Conservation (phyloP, 768 basidiomycete species). For the Xanthoconium stramineum region DNA sequence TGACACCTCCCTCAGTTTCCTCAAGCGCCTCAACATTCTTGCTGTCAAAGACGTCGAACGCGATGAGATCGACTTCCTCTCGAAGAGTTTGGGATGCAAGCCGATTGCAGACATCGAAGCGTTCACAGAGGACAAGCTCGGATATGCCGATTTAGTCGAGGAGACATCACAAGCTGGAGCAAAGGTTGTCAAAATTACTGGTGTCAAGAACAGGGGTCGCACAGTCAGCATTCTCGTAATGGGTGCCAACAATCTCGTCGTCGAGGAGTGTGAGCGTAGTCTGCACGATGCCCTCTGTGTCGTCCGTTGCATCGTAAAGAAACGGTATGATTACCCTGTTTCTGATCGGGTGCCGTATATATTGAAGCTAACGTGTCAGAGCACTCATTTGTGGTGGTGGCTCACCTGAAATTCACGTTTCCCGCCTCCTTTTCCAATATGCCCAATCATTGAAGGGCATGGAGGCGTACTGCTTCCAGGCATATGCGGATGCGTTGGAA, state of each 20-base stretch:
- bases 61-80: constrained; percentile 97
- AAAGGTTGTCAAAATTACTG: constrained; percentile 92
- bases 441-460: constrained; percentile 94
- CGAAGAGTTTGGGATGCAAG: constrained; percentile 92
- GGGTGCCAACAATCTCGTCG: constrained; percentile 87
- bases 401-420: constrained; percentile 97
- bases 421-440: constrained; percentile 84
- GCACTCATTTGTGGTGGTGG: constrained; percentile 96
- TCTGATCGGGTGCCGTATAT: not conserved
- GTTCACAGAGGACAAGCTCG: constrained; percentile 97
- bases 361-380: constrained; percentile 34
- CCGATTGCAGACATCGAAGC: constrained; percentile 97
- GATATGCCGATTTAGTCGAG: constrained; percentile 93
- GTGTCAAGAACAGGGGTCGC: constrained; percentile 90
- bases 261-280: constrained; percentile 97
- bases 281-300: constrained; percentile 99
- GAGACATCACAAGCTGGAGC: constrained; percentile 78
- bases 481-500: constrained; percentile 95
- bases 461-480: constrained; percentile 99
- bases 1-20: constrained; percentile 94
- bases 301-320: constrained; percentile 96
- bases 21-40: constrained; percentile 94
- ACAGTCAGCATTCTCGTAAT: constrained; percentile 96
- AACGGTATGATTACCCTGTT: constrained; percentile 57
- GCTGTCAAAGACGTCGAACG: constrained; percentile 97